Conservation (phyloP, 75 land plant species). For the Selaginella moellendorffii region DNA sequence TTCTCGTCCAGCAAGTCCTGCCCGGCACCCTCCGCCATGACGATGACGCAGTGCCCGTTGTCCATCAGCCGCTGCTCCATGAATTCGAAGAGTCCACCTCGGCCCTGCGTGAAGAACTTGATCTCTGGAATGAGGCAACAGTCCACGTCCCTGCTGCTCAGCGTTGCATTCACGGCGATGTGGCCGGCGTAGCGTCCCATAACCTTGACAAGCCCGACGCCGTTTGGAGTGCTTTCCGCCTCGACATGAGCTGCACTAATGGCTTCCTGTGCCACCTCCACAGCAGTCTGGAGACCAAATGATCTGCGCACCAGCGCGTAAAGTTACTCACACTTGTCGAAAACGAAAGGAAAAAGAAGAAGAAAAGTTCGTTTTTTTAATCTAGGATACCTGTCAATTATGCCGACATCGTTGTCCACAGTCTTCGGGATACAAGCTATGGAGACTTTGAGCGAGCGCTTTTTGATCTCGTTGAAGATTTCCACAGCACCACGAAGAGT, state of each 20-base stretch:
- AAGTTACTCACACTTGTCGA: too few species aligned
- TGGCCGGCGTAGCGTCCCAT: conserved; percentile 80
- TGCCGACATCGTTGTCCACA: conserved; percentile 69
- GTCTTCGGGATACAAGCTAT: conserved; percentile 63
- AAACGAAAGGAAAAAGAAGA: too few species aligned
- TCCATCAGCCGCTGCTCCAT: conserved; percentile 36
- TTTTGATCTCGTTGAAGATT: conserved; percentile 42
- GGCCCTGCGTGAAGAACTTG: conserved; percentile 44
- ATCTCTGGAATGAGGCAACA: conserved; percentile 69
- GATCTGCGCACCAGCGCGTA: conserved; percentile 27
- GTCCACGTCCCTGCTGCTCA: conserved; percentile 69
- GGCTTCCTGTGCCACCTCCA: conserved; percentile 66
- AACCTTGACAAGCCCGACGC: conserved; percentile 41
- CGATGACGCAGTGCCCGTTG: conserved; percentile 63
- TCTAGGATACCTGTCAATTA: conserved; percentile 51
- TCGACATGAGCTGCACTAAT: conserved; percentile 58
- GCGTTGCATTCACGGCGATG: conserved; percentile 57
- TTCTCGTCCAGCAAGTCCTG: conserved; percentile 49
- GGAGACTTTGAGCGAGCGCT: conserved; percentile 30
- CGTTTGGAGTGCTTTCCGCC: conserved; percentile 58
- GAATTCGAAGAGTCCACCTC: conserved; percentile 44
- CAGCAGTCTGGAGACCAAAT: conserved; percentile 75
- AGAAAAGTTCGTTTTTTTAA: too few species aligned
- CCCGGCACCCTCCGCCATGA: conserved; percentile 77
- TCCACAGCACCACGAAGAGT: conserved; percentile 20